Percentiles rank a stretch among this genome's conserved stretches.
phyloP scores from a whole-genome alignment of 129 eudicot genomes.

The Mikania micrantha region DNA sequence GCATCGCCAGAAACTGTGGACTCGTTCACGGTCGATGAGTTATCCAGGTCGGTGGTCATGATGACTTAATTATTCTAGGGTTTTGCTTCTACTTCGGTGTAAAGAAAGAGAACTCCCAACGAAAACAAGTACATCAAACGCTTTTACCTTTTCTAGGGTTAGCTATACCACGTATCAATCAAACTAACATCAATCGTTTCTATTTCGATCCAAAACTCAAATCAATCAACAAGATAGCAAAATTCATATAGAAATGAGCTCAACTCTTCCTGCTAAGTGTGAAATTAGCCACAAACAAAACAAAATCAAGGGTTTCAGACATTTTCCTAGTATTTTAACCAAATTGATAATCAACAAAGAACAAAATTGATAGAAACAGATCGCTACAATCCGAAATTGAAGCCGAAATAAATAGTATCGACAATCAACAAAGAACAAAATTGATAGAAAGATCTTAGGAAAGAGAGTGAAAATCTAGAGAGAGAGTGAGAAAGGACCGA shows the following conservation, averaged over 20 bases:
- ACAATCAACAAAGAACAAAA: conserved; percentile 9
- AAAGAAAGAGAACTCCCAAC: not conserved
- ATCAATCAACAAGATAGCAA: conserved; percentile 24
- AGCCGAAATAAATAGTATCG: not conserved
- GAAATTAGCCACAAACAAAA: conserved; percentile 8
- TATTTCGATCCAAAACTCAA: conserved; percentile 20
- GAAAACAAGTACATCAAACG: conserved; percentile 11
- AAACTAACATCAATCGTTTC: conserved; percentile 33
- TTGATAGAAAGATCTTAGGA: conserved; percentile 21
- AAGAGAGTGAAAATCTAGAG: conserved; percentile 22
- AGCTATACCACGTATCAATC: conserved; percentile 40
- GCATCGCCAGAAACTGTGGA: conserved; percentile 69
- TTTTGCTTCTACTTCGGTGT: conserved; percentile 11
- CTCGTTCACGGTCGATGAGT: conserved; percentile 47
- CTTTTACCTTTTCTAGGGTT: conserved; percentile 29
- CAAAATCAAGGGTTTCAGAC: conserved; percentile 30
- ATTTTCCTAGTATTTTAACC: conserved; percentile 17
- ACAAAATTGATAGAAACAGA: conserved; percentile 4
- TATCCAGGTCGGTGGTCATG: conserved; percentile 50
- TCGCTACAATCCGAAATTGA: conserved; percentile 6
- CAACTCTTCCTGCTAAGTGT: not conserved
- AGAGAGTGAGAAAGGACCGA: conserved; percentile 16
- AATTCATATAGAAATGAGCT: conserved; percentile 26
- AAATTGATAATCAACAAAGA: no score
- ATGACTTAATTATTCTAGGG: conserved; percentile 14